Evolutionary conservation across 2,329 filamentous ascomycete genomes (phyloP).

Genomic region (Sporothrix brunneoviolacea): DNA sequence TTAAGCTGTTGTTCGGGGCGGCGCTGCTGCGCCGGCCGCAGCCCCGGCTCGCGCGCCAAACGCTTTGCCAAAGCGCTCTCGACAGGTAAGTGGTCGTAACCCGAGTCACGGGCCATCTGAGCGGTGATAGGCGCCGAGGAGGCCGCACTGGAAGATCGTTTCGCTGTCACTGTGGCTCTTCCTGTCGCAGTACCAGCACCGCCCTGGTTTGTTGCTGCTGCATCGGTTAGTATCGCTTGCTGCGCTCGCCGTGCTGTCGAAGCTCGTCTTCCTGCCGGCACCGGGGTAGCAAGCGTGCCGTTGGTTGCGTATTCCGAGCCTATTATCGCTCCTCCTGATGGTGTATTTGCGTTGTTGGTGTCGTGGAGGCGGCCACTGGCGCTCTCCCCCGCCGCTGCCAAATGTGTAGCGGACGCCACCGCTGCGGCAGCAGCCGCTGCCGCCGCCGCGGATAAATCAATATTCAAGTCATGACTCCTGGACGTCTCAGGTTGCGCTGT

Average conservation of each 20-base stretch:
- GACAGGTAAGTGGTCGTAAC: slow-evolving; percentile 40
- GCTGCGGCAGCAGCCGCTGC: slow-evolving; percentile 11
- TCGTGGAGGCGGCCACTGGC: slow-evolving; percentile 18
- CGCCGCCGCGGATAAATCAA: slow-evolving; percentile 10
- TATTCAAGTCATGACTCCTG: slow-evolving; percentile 10
- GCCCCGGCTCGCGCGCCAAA: slow-evolving; percentile 42
- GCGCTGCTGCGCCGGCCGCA: slow-evolving; percentile 46
- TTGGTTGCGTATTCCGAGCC: too few species aligned
- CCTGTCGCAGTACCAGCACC: too few species aligned
- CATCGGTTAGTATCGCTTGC: slow-evolving; percentile 17
- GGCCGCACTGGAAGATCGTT: slow-evolving; percentile 18
- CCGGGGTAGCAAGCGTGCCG: too few species aligned
- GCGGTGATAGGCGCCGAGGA: slow-evolving; percentile 35
- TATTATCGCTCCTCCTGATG: too few species aligned
- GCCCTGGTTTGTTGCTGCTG: too few species aligned
- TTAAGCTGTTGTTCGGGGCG: slow-evolving; percentile 49
- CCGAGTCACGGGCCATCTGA: slow-evolving; percentile 39
- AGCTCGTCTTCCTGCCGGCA: too few species aligned
- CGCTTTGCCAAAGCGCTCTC: slow-evolving; percentile 51
- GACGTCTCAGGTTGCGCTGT: slow-evolving; percentile 5
- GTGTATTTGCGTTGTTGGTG: too few species aligned
- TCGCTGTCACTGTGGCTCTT: too few species aligned
- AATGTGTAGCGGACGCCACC: slow-evolving; percentile 6
- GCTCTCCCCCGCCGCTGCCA: background rate
- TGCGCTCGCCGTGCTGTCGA: too few species aligned